These are phyloP conservation scores for Xylaria venustula DNA, from an alignment of 495 filamentous ascomycete genomes.

Conservation along the genomic window DNA sequence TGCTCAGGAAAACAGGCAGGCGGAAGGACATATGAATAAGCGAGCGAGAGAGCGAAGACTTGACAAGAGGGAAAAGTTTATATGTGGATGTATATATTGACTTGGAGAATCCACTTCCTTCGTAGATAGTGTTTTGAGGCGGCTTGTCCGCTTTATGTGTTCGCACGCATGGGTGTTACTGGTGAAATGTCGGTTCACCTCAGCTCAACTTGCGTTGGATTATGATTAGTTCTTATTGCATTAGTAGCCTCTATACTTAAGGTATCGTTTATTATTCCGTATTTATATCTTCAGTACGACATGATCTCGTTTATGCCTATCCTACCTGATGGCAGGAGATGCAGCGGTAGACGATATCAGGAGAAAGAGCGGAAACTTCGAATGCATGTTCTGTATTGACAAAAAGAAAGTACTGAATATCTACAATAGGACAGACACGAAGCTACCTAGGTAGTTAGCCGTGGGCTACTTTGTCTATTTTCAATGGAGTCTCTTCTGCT, in stretches of 20 bases:
- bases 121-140: background rate
- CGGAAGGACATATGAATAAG: background rate
- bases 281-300: no score
- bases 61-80: background rate
- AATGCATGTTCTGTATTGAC: conserved; percentile 5
- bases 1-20: background rate
- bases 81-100: conserved; percentile 4
- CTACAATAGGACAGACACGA: conserved; percentile 15
- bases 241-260: no score
- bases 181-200: background rate
- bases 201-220: background rate
- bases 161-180: background rate
- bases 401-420: conserved; percentile 12
- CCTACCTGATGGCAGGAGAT: no score
- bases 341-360: background rate
- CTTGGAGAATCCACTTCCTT: background rate
- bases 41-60: no score
- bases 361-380: background rate
- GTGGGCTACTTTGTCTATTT: conserved; percentile 17
- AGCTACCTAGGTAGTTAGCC: conserved; percentile 2
- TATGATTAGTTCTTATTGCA: background rate
- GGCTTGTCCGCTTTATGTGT: background rate
- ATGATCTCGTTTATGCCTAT: no score
- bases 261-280: no score
- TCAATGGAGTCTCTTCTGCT: conserved; percentile 55